Base-by-base conservation (phyloP, 2,329 filamentous ascomycete species). In the Diplodia sapinea region DNA sequence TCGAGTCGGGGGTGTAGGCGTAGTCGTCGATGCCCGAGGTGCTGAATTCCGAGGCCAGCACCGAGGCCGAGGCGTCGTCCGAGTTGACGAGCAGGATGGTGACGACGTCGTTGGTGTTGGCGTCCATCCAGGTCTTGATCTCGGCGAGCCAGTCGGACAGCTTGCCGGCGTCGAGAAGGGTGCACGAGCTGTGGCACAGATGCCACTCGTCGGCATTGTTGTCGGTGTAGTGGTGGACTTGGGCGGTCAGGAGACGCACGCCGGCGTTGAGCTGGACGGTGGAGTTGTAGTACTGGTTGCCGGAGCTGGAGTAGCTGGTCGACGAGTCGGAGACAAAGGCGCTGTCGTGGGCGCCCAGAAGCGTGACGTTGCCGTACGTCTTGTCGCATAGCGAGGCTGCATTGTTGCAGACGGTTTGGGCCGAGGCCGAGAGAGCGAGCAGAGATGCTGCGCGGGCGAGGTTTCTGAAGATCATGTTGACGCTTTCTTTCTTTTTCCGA, bases 321-420 rank as follows among this genome's bases (percentile, higher is more conserved):
- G 82, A 84, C n/a, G 79, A 77, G 73, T 91, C 87, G 59, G 88
- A 83, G 38, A 92, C 76, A 74, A 92, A 92, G 13, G 89, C 82
- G 69, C 85, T 87, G 78, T 91, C 85, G 79, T 92, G 90, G 26
- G 88, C 89, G 33, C 89, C 90, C 74, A 93, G 85, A 76, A 92
- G 85, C 1, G 90, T 92, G 71, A 93, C 84, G 69, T 88, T 85
- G 78, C 86, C 88, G 80, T 93, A 93, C 17, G 85, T 80, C 70
- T 87, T 87, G 69, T 80, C 80, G 82, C 91, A 93, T 23, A 93
- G 85, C 47, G 82, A 79, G 0, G 90, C 89, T 0, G 89, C 91
- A 81, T 93, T 93, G 80, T 93, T 93, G 84, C 91, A 93, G 36
- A 86, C 86, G 26, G 66, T 68, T 23, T 55, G 52, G 38, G 66